Evolutionary conservation across 129 eudicot genomes (phyloP).

Genomic region (Logfia minima): DNA sequence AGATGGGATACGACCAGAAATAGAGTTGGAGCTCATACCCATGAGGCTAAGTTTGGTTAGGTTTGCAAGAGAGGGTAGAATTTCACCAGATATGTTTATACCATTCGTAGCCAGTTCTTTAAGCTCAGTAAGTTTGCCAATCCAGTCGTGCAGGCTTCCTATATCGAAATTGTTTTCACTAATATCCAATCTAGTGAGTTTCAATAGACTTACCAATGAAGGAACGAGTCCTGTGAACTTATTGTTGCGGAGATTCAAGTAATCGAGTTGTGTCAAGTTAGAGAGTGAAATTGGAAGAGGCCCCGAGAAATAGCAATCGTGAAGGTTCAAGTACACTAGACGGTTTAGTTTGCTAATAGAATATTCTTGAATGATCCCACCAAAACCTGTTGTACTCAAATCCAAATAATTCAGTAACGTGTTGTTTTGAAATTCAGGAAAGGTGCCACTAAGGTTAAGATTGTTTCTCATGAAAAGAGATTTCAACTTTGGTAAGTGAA

Average conservation of each 20-base stretch:
- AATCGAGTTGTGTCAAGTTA: slow-evolving; percentile 34
- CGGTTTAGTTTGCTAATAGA: slow-evolving; percentile 25
- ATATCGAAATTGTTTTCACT: not conserved
- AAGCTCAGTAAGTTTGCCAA: slow-evolving; percentile 19
- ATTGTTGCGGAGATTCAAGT: not conserved
- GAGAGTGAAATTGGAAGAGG: slow-evolving; percentile 11
- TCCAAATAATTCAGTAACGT: slow-evolving; percentile 9
- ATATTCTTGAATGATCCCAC: slow-evolving; percentile 21
- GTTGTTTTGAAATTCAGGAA: slow-evolving; percentile 24
- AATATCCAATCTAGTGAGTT: not conserved
- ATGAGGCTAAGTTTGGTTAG: slow-evolving; percentile 13
- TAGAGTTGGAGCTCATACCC: not conserved
- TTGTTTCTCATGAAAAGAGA: slow-evolving; percentile 16
- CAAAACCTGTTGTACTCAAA: slow-evolving; percentile 7
- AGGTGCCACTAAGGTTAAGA: slow-evolving; percentile 25
- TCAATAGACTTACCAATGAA: slow-evolving; percentile 15
- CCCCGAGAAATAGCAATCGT: slow-evolving; percentile 20
- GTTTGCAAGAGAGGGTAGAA: slow-evolving; percentile 32
- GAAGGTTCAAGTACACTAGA: not conserved
- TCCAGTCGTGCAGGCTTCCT: not conserved
- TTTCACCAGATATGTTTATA: slow-evolving; percentile 15
- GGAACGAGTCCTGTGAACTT: slow-evolving; percentile 13
- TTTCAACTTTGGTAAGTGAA: slow-evolving; percentile 24
- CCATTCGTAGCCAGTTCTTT: not conserved
- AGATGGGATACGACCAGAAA: slow-evolving; percentile 16